Evolutionary conservation across 2,329 filamentous ascomycete species (phyloP).

Genomic region (Escovopsis sp.): DNA sequence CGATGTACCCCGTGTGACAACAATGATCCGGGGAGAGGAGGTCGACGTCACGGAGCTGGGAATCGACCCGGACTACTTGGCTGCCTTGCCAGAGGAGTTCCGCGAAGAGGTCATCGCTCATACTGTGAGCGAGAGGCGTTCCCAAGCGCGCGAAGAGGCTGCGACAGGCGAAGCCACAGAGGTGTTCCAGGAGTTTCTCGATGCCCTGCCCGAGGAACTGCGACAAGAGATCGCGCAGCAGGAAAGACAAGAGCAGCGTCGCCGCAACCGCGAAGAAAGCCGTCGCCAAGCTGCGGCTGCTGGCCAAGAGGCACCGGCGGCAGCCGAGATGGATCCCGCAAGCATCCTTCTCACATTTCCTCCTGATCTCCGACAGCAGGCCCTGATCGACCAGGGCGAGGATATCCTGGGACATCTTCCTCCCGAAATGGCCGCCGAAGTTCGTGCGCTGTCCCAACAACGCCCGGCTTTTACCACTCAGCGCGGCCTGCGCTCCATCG

Average conservation of each 20-base stretch:
- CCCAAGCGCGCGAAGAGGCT: constrained; percentile 55
- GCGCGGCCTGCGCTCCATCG: constrained; percentile 16
- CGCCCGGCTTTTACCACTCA: constrained; percentile 15
- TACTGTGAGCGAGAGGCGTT: constrained; percentile 70
- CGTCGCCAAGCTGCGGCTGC: constrained; percentile 49
- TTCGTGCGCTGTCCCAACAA: constrained; percentile 49
- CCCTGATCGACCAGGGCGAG: constrained; percentile 83
- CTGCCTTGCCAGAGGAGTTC: constrained; percentile 93
- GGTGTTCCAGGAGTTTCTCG: constrained; percentile 85
- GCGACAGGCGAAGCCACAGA: constrained; percentile 62
- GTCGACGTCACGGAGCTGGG: constrained; percentile 89
- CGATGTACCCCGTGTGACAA: constrained; percentile 48
- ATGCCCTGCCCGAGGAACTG: constrained; percentile 81
- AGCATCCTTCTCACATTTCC: constrained; percentile 87
- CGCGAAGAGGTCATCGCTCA: constrained; percentile 91
- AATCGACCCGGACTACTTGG: constrained; percentile 87
- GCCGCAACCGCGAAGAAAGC: constrained; percentile 70
- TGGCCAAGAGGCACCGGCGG: constrained; percentile 32
- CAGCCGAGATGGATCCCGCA: constrained; percentile 76
- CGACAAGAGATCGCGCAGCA: constrained; percentile 82
- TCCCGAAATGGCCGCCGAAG: constrained; percentile 74
- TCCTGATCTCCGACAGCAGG: constrained; percentile 67
- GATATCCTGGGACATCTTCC: constrained; percentile 74
- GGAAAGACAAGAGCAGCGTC: constrained; percentile 76
- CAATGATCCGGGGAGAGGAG: constrained; percentile 71